A percentile compares a stretch with the other conserved stretches of the same genome.
Conservation (phyloP, 1,284 basidiomycete genomes). For the Leccinum pachyderme region DNA sequence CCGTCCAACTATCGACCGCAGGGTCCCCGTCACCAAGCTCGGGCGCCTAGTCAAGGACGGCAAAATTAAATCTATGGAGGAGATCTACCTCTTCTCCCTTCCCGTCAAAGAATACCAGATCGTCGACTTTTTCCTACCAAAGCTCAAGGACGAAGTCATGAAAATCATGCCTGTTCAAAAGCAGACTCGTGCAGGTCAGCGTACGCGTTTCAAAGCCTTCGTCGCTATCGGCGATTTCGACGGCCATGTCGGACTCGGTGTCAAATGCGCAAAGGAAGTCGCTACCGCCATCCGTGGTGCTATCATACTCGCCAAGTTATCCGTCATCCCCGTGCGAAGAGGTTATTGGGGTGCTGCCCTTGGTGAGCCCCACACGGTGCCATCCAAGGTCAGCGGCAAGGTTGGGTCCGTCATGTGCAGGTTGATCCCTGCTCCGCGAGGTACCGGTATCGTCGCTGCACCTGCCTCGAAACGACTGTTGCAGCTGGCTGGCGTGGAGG, state of each 20-base stretch:
- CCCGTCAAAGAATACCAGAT: conserved; percentile 99
- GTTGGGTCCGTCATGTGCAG: conserved; percentile 99
- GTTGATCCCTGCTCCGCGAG: conserved; percentile 97
- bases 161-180: conserved; percentile 99
- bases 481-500: conserved; percentile 97
- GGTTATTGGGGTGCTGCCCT: conserved; percentile 99
- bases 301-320: conserved; percentile 96
- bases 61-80: conserved; percentile 99
- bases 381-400: conserved; percentile 98
- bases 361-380: conserved; percentile 98
- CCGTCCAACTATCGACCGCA: conserved; percentile 31
- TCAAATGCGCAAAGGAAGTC: conserved; percentile 99
- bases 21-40: conserved; percentile 98
- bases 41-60: conserved; percentile 99
- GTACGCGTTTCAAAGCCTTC: conserved; percentile 99
- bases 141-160: conserved; percentile 99
- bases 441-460: conserved; percentile 99
- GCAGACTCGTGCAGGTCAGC: conserved; percentile 99
- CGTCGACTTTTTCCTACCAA: conserved; percentile 96
- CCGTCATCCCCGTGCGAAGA: conserved; percentile 93
- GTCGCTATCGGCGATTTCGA: conserved; percentile 99
- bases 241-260: conserved; percentile 98
- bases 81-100: conserved; percentile 99
- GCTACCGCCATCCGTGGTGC: conserved; percentile 99
- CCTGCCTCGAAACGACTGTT: conserved; percentile 96